Evolutionary conservation across 148 eudicot genomes (phyloP).

Genomic region (Mesembryanthemum crystallinum): DNA sequence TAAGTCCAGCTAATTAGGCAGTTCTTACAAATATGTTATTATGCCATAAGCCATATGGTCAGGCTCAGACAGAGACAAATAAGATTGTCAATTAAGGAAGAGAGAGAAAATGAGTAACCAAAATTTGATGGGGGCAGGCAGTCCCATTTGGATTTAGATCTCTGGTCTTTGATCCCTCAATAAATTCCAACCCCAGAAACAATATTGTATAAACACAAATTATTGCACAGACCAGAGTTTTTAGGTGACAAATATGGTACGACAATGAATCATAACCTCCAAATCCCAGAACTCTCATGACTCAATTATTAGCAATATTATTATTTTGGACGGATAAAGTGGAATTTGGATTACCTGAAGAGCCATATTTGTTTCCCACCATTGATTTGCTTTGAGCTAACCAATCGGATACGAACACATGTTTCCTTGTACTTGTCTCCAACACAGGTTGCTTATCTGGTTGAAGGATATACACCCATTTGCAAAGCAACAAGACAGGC

Average conservation of each 20-base stretch:
- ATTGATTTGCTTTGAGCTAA: not conserved
- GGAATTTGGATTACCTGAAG: constrained; percentile 15
- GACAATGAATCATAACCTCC: not conserved
- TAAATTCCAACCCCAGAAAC: not conserved
- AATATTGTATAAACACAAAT: not conserved
- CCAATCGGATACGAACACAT: constrained; percentile 10
- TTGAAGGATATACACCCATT: not conserved
- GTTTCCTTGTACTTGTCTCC: not conserved
- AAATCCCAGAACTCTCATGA: not conserved
- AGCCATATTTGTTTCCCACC: constrained; percentile 11
- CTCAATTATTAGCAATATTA: not conserved
- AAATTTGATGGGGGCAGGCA: not conserved
- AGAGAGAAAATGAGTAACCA: not conserved
- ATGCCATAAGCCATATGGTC: no score
- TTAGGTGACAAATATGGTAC: not conserved
- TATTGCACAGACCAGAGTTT: not conserved
- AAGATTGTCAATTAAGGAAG: no score
- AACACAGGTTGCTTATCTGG: not conserved
- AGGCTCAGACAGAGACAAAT: no score
- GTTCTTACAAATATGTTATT: no score
- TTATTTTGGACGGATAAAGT: not conserved
- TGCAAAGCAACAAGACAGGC: not conserved
- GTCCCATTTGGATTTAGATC: not conserved
- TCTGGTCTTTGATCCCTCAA: not conserved
- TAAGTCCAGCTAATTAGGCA: not conserved